Evolutionary conservation across 345 rosid species (phyloP).

Genomic region (Pugionium dolabratum): DNA sequence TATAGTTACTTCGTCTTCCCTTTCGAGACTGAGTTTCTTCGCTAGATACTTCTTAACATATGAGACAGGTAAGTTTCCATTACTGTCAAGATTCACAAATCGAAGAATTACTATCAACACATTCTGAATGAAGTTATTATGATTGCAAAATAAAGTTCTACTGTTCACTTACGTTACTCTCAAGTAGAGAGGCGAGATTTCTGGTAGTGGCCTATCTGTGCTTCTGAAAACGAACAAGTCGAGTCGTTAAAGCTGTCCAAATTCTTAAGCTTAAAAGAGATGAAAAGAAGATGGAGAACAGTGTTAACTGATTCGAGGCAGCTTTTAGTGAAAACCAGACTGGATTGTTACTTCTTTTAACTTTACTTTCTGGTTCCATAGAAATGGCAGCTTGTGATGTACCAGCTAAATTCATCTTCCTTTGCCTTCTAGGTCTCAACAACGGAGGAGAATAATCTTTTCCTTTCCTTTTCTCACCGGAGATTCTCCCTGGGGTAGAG

Average conservation of each 20-base stretch:
- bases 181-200: background rate
- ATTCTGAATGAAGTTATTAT: conserved; percentile 2
- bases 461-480: background rate
- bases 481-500: background rate
- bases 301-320: conserved; percentile 10
- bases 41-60: conserved; percentile 21
- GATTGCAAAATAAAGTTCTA: background rate
- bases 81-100: conserved; percentile 15
- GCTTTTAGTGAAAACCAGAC: conserved; percentile 28
- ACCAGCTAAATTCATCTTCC: background rate
- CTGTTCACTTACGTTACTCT: conserved; percentile 13
- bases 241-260: background rate
- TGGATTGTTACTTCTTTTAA: background rate
- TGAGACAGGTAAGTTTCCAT: conserved; percentile 21
- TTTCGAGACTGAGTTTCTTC: conserved; percentile 19
- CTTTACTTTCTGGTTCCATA: background rate
- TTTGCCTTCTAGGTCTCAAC: conserved; percentile 3
- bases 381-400: background rate
- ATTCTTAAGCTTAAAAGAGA: no score
- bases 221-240: conserved; percentile 20
- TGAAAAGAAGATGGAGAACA: background rate
- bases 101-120: background rate
- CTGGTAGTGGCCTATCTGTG: background rate
- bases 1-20: conserved; percentile 14
- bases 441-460: conserved; percentile 11